Percentiles rank a stretch among this genome's conserved stretches.
phyloP scores from a whole-genome alignment of 192 early-diverging fungal genomes.

The Coemansia sp. region DNA sequence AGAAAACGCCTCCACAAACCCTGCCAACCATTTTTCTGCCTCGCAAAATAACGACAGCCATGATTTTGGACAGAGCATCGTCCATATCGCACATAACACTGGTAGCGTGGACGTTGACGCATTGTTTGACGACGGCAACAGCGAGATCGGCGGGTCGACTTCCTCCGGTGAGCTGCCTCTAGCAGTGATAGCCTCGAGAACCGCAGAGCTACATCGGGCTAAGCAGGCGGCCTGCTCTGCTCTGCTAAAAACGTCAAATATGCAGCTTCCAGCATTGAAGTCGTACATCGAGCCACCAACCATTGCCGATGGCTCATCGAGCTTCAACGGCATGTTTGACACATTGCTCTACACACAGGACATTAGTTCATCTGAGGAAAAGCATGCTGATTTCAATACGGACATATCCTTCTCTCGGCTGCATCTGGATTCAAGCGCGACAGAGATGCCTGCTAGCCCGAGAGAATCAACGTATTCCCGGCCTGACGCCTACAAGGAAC shows the following conservation, averaged over 20 bases:
- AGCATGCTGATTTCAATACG: background rate
- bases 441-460: background rate
- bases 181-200: background rate
- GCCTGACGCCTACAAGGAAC: background rate
- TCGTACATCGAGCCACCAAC: background rate
- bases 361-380: background rate
- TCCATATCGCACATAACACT: slow-evolving; percentile 4
- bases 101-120: slow-evolving; percentile 36
- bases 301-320: background rate
- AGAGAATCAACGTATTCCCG: background rate
- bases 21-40: background rate
- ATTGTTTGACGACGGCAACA: slow-evolving; percentile 32
- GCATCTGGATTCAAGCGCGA: background rate
- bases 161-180: background rate
- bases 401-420: background rate
- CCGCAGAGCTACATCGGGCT: background rate
- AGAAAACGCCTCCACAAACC: background rate
- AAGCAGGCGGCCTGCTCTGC: background rate
- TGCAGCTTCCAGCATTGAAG: background rate
- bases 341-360: background rate
- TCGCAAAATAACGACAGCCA: background rate
- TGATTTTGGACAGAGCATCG: background rate
- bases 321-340: slow-evolving; percentile 6
- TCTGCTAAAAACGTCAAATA: background rate
- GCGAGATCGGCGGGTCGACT: background rate